Evolutionary conservation across 257 asterid species (phyloP).

Genomic region (Rehmannia glutinosa): DNA sequence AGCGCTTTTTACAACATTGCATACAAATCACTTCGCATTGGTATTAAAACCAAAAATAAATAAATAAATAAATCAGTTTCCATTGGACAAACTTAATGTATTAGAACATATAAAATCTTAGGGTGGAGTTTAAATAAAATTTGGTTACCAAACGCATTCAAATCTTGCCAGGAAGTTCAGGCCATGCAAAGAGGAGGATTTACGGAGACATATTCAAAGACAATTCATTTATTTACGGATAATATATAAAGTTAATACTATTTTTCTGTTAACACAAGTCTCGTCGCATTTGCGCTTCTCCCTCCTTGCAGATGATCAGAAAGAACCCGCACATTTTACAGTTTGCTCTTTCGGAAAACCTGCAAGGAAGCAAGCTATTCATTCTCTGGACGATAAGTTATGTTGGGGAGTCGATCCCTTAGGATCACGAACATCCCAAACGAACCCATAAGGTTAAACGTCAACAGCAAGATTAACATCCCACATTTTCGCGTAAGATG

Average conservation of each 20-base stretch:
- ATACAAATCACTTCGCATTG: too few relatives aligned
- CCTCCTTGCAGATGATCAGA: constrained; percentile 55
- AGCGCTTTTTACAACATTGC: too few relatives aligned
- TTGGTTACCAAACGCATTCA: too few relatives aligned
- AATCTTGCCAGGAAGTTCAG: too few relatives aligned
- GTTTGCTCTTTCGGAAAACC: constrained; percentile 63
- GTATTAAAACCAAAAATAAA: too few relatives aligned
- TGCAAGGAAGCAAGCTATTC: constrained; percentile 31
- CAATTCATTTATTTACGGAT: constrained; percentile 10
- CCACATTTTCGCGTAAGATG: constrained; percentile 16
- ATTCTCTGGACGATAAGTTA: constrained; percentile 13
- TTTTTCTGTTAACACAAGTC: constrained; percentile 10
- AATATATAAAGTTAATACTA: neutral
- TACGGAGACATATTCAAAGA: neutral
- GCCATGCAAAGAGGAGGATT: too few relatives aligned
- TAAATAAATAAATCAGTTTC: too few relatives aligned
- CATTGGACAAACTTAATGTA: too few relatives aligned
- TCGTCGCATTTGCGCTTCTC: constrained; percentile 6
- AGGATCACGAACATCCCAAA: too few relatives aligned
- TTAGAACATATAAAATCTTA: too few relatives aligned
- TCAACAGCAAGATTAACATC: constrained; percentile 16
- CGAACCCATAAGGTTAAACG: constrained; percentile 6
- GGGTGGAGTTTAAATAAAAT: too few relatives aligned
- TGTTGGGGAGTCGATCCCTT: constrained; percentile 24
- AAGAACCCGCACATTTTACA: constrained; percentile 54